Conservation (phyloP, 148 eudicot species). For the Vaccinium darrowii region DNA sequence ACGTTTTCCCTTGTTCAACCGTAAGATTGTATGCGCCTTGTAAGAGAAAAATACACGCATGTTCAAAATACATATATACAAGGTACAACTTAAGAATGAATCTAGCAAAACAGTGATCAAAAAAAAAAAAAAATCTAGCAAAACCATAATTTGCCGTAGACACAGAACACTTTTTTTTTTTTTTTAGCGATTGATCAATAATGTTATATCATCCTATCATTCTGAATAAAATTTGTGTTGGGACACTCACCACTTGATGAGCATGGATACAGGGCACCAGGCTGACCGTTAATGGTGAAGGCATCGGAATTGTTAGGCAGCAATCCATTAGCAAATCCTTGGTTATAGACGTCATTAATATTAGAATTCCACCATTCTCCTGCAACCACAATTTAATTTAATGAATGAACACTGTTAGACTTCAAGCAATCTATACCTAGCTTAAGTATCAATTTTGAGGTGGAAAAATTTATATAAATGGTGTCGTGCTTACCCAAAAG, state of each 20-base stretch:
- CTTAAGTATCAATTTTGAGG: not conserved
- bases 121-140: no score
- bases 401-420: not conserved
- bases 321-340: constrained; percentile 36
- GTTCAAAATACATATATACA: no score
- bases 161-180: no score
- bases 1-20: constrained; percentile 54
- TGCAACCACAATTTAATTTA: constrained; percentile 22
- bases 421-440: not conserved
- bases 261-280: constrained; percentile 60
- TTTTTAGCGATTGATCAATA: no score
- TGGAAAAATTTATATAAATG: not conserved
- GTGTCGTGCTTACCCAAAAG: constrained; percentile 47
- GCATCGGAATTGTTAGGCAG: constrained; percentile 60
- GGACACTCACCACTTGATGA: constrained; percentile 45
- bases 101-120: no score
- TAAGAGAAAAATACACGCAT: not conserved
- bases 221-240: not conserved
- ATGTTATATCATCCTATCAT: no score
- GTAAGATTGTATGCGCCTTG: constrained; percentile 39
- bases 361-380: constrained; percentile 85
- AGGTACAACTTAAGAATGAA: no score
- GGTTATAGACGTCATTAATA: constrained; percentile 39
- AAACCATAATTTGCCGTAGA: no score
- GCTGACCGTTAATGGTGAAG: constrained; percentile 59